phyloP scores from a whole-genome alignment of 805 yeast species.

The Candida alai region DNA sequence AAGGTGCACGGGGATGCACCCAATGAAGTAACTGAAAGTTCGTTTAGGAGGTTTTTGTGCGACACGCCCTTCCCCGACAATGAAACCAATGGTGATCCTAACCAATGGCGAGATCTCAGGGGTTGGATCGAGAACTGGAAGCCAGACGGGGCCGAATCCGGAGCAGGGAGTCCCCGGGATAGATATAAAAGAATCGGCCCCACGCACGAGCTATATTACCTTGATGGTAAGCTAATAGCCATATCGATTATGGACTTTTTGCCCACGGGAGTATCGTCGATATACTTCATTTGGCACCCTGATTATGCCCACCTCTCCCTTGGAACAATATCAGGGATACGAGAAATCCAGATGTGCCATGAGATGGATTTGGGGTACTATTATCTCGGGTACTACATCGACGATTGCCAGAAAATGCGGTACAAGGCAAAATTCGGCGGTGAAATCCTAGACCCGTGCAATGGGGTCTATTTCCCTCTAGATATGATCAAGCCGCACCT shows the following conservation, averaged over 20 bases:
- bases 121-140: constrained; percentile 33
- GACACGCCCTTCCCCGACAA: constrained; percentile 51
- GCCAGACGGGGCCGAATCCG: neutral
- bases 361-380: constrained; percentile 50
- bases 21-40: constrained; percentile 37
- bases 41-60: constrained; percentile 68
- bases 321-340: constrained; percentile 73
- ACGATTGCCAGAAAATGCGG: constrained; percentile 76
- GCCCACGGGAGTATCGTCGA: constrained; percentile 75
- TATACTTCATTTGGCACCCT: constrained; percentile 87
- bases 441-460: constrained; percentile 56
- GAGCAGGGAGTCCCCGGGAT: neutral
- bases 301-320: constrained; percentile 63
- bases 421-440: constrained; percentile 82
- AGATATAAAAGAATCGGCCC: constrained; percentile 55
- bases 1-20: constrained; percentile 61
- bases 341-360: constrained; percentile 58
- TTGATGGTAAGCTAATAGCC: constrained; percentile 61
- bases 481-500: constrained; percentile 24
- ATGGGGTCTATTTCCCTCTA: constrained; percentile 41
- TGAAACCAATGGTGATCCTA: constrained; percentile 20
- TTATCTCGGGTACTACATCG: constrained; percentile 77
- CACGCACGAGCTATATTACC: constrained; percentile 74
- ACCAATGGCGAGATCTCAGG: constrained; percentile 40
- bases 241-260: constrained; percentile 73